Evolutionary conservation across 257 asterid genomes (phyloP).

Genomic region (Solanum neorickii): DNA sequence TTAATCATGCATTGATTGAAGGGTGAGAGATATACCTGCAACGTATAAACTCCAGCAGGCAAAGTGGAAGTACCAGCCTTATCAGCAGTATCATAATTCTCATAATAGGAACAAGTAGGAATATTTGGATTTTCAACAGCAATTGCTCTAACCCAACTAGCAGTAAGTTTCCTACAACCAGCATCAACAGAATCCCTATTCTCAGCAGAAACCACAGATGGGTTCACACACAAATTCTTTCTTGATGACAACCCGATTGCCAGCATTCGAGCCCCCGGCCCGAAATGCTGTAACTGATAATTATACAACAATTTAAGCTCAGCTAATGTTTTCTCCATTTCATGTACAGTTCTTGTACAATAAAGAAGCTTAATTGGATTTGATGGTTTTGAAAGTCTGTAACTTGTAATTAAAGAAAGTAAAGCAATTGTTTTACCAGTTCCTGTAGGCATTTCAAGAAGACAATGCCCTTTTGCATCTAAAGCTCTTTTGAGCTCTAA

Average conservation of each 20-base stretch:
- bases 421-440: constrained; percentile 92
- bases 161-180: constrained; percentile 84
- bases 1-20: not conserved
- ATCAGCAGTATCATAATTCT: constrained; percentile 58
- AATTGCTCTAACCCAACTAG: constrained; percentile 80
- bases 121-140: constrained; percentile 67
- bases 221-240: constrained; percentile 88
- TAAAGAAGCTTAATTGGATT: constrained; percentile 64
- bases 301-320: constrained; percentile 68
- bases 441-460: constrained; percentile 96
- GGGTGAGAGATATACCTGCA: constrained; percentile 40
- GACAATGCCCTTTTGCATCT: constrained; percentile 91
- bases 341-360: constrained; percentile 97
- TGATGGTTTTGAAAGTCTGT: constrained; percentile 61
- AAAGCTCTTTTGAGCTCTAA: constrained; percentile 87
- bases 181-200: constrained; percentile 97
- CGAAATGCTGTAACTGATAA: constrained; percentile 64
- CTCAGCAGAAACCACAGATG: constrained; percentile 75
- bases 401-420: constrained; percentile 85
- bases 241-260: constrained; percentile 89
- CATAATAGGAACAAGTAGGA: constrained; percentile 68
- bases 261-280: constrained; percentile 52
- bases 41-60: constrained; percentile 92
- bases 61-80: constrained; percentile 58
- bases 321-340: constrained; percentile 96